These are phyloP conservation scores for Thelonectria blattea DNA, from an alignment of 2,329 filamentous ascomycete genomes.

Conservation along the genomic window DNA sequence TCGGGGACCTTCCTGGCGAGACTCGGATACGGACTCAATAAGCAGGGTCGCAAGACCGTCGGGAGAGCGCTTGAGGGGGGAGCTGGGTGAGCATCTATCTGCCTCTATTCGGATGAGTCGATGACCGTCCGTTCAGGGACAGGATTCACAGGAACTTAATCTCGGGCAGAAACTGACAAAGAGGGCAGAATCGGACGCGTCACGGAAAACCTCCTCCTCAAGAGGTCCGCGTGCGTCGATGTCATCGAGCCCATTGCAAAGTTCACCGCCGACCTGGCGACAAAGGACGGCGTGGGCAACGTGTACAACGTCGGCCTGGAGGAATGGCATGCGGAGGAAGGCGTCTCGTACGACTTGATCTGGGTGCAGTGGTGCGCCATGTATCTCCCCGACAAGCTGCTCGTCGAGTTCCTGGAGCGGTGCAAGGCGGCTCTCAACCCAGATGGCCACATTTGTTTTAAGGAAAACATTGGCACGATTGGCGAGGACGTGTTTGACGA, in stretches of 20 bases:
- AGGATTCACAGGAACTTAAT: no score
- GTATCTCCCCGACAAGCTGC: constrained; percentile 76
- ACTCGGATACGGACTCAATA: constrained; percentile 54
- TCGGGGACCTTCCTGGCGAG: constrained; percentile 74
- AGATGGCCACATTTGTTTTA: constrained; percentile 44
- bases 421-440: constrained; percentile 55
- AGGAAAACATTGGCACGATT: constrained; percentile 73
- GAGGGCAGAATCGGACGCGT: constrained; percentile 75
- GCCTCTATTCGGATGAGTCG: no score
- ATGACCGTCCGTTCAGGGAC: no score
- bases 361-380: constrained; percentile 93
- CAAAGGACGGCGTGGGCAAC: constrained; percentile 62
- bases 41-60: constrained; percentile 41
- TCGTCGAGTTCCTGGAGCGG: constrained; percentile 69
- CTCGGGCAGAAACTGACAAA: neutral
- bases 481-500: constrained; percentile 75
- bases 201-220: constrained; percentile 76
- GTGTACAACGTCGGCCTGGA: constrained; percentile 79
- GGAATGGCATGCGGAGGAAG: constrained; percentile 62
- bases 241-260: constrained; percentile 84
- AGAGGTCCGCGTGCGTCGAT: constrained; percentile 75
- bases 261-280: constrained; percentile 71
- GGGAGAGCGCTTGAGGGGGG: constrained; percentile 46
- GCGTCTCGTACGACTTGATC: constrained; percentile 73
- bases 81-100: constrained; percentile 44